Base-by-base conservation (phyloP, 176 grass and related monocot genomes). In the Aechmea fasciata region DNA sequence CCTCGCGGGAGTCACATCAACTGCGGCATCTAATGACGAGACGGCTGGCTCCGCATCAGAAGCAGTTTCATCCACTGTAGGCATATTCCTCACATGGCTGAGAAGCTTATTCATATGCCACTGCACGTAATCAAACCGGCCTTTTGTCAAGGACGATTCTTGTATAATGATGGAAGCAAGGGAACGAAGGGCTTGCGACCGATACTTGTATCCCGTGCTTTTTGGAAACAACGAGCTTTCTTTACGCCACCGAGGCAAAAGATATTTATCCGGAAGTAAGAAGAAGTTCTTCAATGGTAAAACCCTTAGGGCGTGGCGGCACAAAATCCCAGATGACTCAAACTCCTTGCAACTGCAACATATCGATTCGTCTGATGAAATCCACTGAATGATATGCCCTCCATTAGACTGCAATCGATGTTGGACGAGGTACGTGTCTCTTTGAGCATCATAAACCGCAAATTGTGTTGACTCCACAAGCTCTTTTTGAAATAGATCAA, bases 141-240 rank as follows among this genome's bases (percentile, higher is more conserved):
- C 79, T 65, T 81, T 86, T 51, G 78, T 81, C 52, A 86, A 62
- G 6, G 83, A 81, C 1, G 78, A 69, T 73, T 86, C 83, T 51
- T 86, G 83, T 77, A 86, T 81, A 50, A 86, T 86, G 55, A 86
- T 81, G 3, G 83, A 86, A 53, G 75, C 74, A 50, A 86, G 83
- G 15, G 83, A 86, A 14, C 78, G 73, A 61, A 86, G 72, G 4
- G 83, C 70, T 69, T 80, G 79, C 51, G 74, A 74, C 2, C 78
- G 73, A 55, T 81, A 86, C 48, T 65, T 86, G 51, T 81, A 78
- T n/a, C 83, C 78, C 3, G 62, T 86, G 18, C 83, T 86, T 51
- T 54, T 78, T 7, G 74, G 83, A 69, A 81, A 86, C 62, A 81
- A 64, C 41, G 83, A 73, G 24, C 69, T 81, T 64, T 86, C 83